Evolutionary conservation across 1,284 basidiomycete species (phyloP), one percentile per base, ranked within the genome.

Genomic region (Ceraceosorus guamensis): DNA sequence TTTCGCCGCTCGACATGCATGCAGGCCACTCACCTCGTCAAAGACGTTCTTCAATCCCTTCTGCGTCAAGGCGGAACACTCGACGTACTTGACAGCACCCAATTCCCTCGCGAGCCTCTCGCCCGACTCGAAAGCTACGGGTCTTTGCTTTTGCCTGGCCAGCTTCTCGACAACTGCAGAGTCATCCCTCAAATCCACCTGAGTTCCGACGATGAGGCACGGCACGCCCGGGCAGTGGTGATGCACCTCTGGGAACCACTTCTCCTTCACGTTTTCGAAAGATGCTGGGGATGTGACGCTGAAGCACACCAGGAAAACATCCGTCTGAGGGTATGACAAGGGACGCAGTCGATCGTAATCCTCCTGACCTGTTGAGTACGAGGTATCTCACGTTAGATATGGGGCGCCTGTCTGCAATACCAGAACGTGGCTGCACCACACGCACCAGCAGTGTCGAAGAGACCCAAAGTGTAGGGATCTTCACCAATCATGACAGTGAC

Each of bases 401-500:
- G 33, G 7, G 50, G 18, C 35, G 24, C 13, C 5, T 18, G 44
- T 37, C 13, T 30, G 43, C 13, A 16, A 34, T n/a, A 46, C n/a
- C 30, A 44, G 16, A 58, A 56, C 47, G 55, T 60, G 54, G 59
- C 33, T 44, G 46, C 39, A 10, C 14, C 41, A n/a, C 60, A 76
- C 79, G 57, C 68, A 89, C 89, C 91, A 69, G 93, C 93, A 61
- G 93, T 99, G 82, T 99, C 93, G 79, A 98, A 99, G 62, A 99
- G 80, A 57, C 95, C 95, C 70, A 98, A 82, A 61, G 95, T 98
- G 81, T 97, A 97, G 53, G 93, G 93, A 79, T 97, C 93, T 77
- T 97, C 95, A 58, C 93, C 95, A 79, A 99, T 97, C 93, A 98
- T 98, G 65, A 98, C 95, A 8, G 93, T 97, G 63, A 97, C 95